Evolutionary conservation across 192 early-diverging fungal species (phyloP), one percentile per base, ranked within the genome.

Genomic region (Coemansia sp.): DNA sequence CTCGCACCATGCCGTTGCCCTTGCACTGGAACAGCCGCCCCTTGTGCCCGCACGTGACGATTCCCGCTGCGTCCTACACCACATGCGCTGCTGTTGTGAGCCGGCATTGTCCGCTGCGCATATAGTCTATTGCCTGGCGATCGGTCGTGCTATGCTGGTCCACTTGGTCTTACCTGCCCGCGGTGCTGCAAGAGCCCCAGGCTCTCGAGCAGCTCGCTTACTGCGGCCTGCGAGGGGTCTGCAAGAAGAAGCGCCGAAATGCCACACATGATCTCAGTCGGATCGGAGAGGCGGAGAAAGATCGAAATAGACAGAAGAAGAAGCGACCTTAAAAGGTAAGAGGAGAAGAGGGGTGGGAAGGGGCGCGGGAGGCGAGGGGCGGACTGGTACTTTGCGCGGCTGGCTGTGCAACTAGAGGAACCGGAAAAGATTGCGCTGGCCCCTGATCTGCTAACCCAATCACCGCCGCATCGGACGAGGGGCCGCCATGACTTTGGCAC

Each of bases 21-120:
- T 99, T 99, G 80, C 92, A 90, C 75, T 99, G 96, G 77, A 88
- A 94, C 62, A 99, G 77, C 36, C 95, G 86, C 26, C 96, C 96
- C 64, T 95, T 91, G 50, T 83, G 69, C 12, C 92, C 96, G 67
- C 94, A 99, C 6, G 96, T 99, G 34, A 99, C 85, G 54, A 99
- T 96, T 35, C 96, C 96, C 7, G 96, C 95, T 10, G 96, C 94
- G 83, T 99, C 96, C 96, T 99, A 60, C 47, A 48, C 7, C 11
- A 45, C 16, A 22, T n/a, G n/a, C n/a, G n/a, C n/a, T n/a, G n/a
- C n/a, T n/a, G n/a, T n/a, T n/a, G n/a, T n/a, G n/a, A n/a, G n/a
- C n/a, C n/a, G n/a, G n/a, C n/a, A 35, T 47, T 19, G 11, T 3
- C 44, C 29, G 27, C 18, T 29, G 26, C 31, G 30, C 14, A 34